phyloP scores from a whole-genome alignment of 106 monocot genomes.

The Chionographis japonica region DNA sequence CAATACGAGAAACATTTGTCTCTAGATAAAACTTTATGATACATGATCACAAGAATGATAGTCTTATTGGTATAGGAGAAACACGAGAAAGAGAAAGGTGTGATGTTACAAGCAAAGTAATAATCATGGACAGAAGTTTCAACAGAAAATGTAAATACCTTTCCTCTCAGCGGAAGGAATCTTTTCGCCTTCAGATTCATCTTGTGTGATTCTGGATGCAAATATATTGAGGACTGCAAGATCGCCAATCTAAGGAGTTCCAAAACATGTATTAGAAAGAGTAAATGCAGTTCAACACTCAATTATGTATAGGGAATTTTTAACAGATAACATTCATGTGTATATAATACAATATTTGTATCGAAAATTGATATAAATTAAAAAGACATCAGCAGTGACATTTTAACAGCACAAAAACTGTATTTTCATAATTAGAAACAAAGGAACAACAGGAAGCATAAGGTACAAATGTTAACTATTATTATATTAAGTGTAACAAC shows the following conservation, averaged over 20 bases:
- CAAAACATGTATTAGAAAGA: constrained; percentile 2
- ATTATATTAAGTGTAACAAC: too few species aligned
- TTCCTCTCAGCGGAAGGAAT: constrained; percentile 80
- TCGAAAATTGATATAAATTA: neutral
- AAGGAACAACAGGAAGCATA: too few species aligned
- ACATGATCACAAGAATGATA: too few species aligned
- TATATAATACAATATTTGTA: too few species aligned
- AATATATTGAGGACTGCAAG: constrained; percentile 87
- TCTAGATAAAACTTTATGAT: too few species aligned
- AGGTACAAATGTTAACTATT: too few species aligned
- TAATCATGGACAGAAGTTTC: neutral
- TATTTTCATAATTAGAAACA: too few species aligned
- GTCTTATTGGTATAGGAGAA: too few species aligned
- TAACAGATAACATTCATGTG: too few species aligned
- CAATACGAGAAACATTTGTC: neutral
- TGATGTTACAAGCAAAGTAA: neutral
- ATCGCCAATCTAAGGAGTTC: constrained; percentile 67
- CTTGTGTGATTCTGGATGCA: constrained; percentile 58
- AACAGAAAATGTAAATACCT: constrained; percentile 43
- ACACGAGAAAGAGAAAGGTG: too few species aligned
- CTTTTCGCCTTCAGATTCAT: constrained; percentile 58
- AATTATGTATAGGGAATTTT: neutral
- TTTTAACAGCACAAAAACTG: too few species aligned
- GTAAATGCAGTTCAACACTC: neutral
- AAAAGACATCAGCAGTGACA: too few species aligned